Base-by-base conservation (phyloP, 164 flowering plant species). In the Aristolochia contorta region DNA sequence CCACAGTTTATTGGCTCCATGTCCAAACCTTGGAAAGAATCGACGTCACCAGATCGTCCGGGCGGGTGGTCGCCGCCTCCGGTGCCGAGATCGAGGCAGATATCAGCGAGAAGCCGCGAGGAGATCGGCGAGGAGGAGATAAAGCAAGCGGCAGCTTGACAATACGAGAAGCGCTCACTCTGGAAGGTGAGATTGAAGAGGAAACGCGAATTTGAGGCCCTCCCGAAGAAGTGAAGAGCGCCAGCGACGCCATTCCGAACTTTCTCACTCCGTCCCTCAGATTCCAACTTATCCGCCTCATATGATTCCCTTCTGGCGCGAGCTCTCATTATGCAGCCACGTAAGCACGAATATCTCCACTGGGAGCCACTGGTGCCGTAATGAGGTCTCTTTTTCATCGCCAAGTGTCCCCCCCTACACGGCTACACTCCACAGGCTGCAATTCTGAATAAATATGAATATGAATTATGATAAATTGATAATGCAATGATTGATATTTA, bases 11-110 rank as follows among this genome's bases (percentile, higher is more conserved):
- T n/a, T n/a, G n/a, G n/a, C n/a, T n/a, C n/a, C n/a, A 3, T 32
- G 13, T 43, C 21, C 8, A 18, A 22, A 84, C 89, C 89, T 81
- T 84, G 64, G 84, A 81, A 60, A 84, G 76, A 59, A 84, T 79
- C 6, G 85, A 72, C 22, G 69, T 49, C 10, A 81, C 84, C 45
- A 84, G 79, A 61, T 77, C 77, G 52, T 74, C 80, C 0, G 81
- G 78, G n/a, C n/a, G n/a, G 37, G 69, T 63, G 16, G 81, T 72
- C 19, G 69, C 74, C 30, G 72, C 49, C 54, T 62, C 68, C 6
- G 62, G 60, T n/a, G 71, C 55, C 6, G 78, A 72, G 9, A 75
- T 63, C 1, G 79, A 67, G 24, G 69, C 69, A 23, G 25, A 41
- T 13, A 64, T 57, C 46, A 64, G 66, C 33, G 61, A 58, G 6